Percentiles rank a stretch among this genome's conserved stretches.
Evolutionary conservation across 1,284 basidiomycete species (phyloP).

Genomic region (Puccinia horiana): DNA sequence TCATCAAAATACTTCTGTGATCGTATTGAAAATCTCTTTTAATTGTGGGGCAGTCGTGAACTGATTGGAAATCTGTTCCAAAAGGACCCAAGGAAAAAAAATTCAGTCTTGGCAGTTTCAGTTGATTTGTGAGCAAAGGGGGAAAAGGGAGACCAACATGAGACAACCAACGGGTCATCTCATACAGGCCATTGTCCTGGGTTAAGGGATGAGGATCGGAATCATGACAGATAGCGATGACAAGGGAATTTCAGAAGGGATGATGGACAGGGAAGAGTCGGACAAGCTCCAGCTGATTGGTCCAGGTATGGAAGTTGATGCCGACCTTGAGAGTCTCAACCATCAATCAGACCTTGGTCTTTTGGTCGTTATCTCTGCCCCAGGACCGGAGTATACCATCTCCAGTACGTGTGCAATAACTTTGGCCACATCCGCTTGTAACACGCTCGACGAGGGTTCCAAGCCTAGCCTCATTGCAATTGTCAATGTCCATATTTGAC

Average conservation of each 20-base stretch:
- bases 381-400: too few species aligned
- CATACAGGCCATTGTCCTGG: neutral
- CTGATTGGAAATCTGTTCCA: neutral
- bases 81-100: too few species aligned
- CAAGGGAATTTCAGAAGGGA: neutral
- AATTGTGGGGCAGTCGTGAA: neutral
- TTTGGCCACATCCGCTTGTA: neutral
- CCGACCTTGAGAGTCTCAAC: constrained; percentile 10
- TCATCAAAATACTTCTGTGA: neutral
- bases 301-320: neutral
- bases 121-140: too few species aligned
- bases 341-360: neutral
- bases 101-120: too few species aligned
- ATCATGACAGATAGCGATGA: neutral
- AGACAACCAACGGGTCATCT: neutral
- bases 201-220: neutral
- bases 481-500: constrained; percentile 6
- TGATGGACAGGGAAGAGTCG: neutral
- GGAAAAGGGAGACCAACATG: neutral
- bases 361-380: neutral
- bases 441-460: neutral
- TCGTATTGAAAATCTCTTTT: constrained; percentile 9
- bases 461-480: constrained; percentile 7
- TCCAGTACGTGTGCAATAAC: neutral
- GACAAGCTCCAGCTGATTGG: constrained; percentile 22